Percentiles rank a stretch among this genome's conserved stretches.
Conservation (phyloP, 1,284 basidiomycete genomes). For the Pseudozyma pruni region DNA sequence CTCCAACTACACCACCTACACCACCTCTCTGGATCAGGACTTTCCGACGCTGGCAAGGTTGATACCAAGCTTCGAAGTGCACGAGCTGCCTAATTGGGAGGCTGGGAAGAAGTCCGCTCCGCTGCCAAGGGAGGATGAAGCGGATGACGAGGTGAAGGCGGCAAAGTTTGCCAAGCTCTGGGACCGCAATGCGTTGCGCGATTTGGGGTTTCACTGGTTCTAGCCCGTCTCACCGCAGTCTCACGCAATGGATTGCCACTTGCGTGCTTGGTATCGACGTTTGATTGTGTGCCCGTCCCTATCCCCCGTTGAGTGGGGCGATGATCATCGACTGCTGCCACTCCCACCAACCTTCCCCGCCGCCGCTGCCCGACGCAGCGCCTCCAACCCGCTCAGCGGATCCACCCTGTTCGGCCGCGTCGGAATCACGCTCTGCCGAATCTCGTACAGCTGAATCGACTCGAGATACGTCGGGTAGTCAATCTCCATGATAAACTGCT, state of each 20-base stretch:
- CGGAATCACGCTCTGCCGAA: slow-evolving; percentile 72
- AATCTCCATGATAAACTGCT: slow-evolving; percentile 85
- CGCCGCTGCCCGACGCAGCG: not conserved
- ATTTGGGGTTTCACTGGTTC: slow-evolving; percentile 41
- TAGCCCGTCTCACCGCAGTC: not conserved
- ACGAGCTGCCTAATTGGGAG: slow-evolving; percentile 18
- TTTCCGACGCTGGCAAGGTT: slow-evolving; percentile 4
- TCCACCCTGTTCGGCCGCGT: slow-evolving; percentile 34
- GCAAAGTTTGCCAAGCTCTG: slow-evolving; percentile 1
- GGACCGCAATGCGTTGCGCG: slow-evolving; percentile 28
- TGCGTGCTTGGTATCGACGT: too few relatives aligned
- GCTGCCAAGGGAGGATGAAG: not conserved
- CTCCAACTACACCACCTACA: slow-evolving; percentile 11
- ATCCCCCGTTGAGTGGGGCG: too few relatives aligned
- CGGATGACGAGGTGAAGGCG: not conserved
- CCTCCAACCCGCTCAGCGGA: slow-evolving; percentile 16
- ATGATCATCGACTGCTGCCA: too few relatives aligned
- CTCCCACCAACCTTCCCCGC: not conserved
- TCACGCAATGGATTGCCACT: too few relatives aligned
- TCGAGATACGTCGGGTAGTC: slow-evolving; percentile 83
- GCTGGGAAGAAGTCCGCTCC: not conserved
- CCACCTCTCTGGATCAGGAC: not conserved
- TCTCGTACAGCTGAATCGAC: slow-evolving; percentile 82
- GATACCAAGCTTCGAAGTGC: not conserved
- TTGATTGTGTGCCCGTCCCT: too few relatives aligned